Evolutionary conservation across 345 rosid species (phyloP).

Genomic region (Erysimum cheiranthoides): DNA sequence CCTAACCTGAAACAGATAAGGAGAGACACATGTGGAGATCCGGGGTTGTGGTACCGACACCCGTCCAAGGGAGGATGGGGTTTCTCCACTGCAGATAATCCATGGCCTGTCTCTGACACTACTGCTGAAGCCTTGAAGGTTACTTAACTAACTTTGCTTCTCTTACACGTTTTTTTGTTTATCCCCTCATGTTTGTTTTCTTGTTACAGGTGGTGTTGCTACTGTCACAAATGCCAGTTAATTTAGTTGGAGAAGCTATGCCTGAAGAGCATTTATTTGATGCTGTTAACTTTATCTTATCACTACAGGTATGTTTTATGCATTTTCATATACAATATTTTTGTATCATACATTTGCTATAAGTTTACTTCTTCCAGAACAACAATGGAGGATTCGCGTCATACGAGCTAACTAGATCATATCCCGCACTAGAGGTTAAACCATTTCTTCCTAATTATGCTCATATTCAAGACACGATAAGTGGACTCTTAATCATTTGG

Average conservation of each 20-base stretch:
- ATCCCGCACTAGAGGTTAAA: conserved; percentile 66
- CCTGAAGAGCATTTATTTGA: conserved; percentile 49
- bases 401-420: conserved; percentile 79
- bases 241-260: conserved; percentile 57
- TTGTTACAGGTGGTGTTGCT: conserved; percentile 57
- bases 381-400: conserved; percentile 76
- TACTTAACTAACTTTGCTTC: not conserved
- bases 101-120: conserved; percentile 75
- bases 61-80: conserved; percentile 74
- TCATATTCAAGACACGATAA: not conserved
- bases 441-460: not conserved
- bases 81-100: conserved; percentile 69
- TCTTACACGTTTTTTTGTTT: not conserved
- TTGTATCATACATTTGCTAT: not conserved
- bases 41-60: conserved; percentile 59
- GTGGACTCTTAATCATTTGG: not conserved
- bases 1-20: conserved; percentile 43
- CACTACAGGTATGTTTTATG: conserved; percentile 56
- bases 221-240: conserved; percentile 51
- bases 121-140: conserved; percentile 71
- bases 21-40: conserved; percentile 44
- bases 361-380: conserved; percentile 47
- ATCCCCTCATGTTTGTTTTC: not conserved
- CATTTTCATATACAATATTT: not conserved
- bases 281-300: conserved; percentile 61